Conservation (phyloP, 768 basidiomycete species). For the Rhodocollybia butyracea region DNA sequence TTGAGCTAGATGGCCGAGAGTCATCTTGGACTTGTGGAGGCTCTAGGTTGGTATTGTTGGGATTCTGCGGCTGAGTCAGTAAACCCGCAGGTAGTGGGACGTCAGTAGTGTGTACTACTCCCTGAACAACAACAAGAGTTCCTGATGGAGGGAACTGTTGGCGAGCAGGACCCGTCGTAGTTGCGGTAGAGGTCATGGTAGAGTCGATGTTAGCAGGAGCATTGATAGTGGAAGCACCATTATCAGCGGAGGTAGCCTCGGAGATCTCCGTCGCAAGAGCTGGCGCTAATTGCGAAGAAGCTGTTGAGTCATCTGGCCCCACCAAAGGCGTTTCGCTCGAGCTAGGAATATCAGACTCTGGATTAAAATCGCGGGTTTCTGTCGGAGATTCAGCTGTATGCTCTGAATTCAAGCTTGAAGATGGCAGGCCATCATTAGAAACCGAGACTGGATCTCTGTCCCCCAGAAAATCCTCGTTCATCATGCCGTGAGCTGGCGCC, state of each 20-base stretch:
- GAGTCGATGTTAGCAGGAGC: neutral
- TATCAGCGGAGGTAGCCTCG: neutral
- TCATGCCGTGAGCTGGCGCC: neutral
- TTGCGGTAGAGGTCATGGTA: neutral
- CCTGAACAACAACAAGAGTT: conserved; percentile 80
- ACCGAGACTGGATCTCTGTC: neutral
- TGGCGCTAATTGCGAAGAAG: conserved; percentile 2
- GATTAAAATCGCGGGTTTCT: neutral
- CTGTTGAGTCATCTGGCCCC: too few relatives aligned
- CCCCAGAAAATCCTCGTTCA: neutral
- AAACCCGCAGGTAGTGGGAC: conserved; percentile 33
- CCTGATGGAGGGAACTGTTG: conserved; percentile 37
- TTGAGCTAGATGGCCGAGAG: neutral
- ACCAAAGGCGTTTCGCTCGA: neutral
- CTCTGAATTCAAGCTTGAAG: neutral
- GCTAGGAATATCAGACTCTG: neutral
- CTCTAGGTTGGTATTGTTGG: neutral
- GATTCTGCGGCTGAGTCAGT: neutral
- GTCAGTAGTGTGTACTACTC: conserved; percentile 78
- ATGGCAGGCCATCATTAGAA: conserved; percentile 9
- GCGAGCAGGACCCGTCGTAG: neutral
- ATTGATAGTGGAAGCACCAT: neutral
- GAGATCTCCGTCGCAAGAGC: conserved; percentile 2
- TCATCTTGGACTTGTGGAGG: neutral
- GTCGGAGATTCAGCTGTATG: neutral